A percentile compares a stretch with the other conserved stretches of the same genome.
phyloP scores from a whole-genome alignment of 805 yeast species.

The Schwanniomyces yamadae region DNA sequence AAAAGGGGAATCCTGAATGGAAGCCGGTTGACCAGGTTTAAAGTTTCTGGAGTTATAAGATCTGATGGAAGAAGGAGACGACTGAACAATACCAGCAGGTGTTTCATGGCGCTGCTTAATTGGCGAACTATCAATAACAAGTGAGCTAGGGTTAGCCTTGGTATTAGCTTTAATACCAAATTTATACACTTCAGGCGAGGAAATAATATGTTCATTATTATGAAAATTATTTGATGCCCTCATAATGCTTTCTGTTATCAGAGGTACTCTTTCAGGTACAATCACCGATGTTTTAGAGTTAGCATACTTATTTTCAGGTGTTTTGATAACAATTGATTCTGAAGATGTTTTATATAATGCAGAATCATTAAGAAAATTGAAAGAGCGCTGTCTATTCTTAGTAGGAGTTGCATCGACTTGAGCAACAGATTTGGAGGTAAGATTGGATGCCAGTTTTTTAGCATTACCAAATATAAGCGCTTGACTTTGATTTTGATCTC shows the following conservation, averaged over 20 bases:
- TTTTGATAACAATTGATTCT: constrained; percentile 8
- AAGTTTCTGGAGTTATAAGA: constrained; percentile 4
- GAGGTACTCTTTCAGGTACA: no score
- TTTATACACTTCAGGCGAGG: no score
- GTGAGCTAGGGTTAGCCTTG: no score
- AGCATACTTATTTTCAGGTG: constrained; percentile 12
- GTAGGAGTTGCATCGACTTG: constrained; percentile 34
- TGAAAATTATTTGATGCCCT: no score
- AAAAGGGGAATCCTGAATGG: constrained; percentile 37
- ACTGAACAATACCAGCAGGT: neutral
- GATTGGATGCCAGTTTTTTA: constrained; percentile 16
- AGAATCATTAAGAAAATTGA: no score
- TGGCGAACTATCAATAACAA: neutral
- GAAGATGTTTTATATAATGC: no score
- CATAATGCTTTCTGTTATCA: no score
- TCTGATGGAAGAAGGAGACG: constrained; percentile 1
- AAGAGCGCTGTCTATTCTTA: no score
- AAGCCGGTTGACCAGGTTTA: constrained; percentile 38
- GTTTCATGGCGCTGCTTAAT: neutral
- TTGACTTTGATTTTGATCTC: no score
- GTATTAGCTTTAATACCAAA: no score
- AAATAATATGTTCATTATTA: no score
- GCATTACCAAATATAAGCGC: constrained; percentile 31
- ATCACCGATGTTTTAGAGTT: no score
- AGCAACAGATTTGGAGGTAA: constrained; percentile 10